Conservation (phyloP, 1,284 basidiomycete species). For the Ceratobasidium sp. region DNA sequence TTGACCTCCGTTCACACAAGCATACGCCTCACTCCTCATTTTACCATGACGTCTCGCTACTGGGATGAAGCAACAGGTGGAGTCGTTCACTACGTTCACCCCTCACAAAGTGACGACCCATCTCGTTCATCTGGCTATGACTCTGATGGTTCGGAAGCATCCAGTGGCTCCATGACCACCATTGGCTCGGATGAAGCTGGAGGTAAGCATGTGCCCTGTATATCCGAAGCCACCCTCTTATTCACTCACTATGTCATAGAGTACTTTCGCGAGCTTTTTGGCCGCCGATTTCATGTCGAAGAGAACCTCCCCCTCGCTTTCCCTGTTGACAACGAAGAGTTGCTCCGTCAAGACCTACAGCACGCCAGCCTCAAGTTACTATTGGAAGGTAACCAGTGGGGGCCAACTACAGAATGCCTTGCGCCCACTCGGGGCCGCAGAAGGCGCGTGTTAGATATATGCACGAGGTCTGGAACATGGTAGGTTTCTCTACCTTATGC, state of each 20-base stretch:
- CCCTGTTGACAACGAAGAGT: slow-evolving; percentile 44
- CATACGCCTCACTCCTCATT: neutral
- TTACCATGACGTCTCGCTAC: slow-evolving; percentile 19
- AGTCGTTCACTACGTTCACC: slow-evolving; percentile 7
- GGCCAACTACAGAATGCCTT: slow-evolving; percentile 37
- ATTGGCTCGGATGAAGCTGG: slow-evolving; percentile 45
- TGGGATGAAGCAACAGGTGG: slow-evolving; percentile 29
- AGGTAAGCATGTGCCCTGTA: slow-evolving; percentile 26
- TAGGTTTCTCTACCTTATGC: slow-evolving; percentile 10
- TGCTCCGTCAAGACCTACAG: slow-evolving; percentile 31
- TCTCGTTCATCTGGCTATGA: slow-evolving; percentile 38
- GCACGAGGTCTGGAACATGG: slow-evolving; percentile 45
- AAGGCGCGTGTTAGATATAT: slow-evolving; percentile 44
- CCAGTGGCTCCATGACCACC: slow-evolving; percentile 43
- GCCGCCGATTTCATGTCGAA: slow-evolving; percentile 43
- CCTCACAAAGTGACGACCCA: slow-evolving; percentile 27
- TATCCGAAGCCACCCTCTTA: neutral
- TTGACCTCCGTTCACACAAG: neutral
- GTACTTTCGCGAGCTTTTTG: slow-evolving; percentile 43
- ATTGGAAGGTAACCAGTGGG: slow-evolving; percentile 43
- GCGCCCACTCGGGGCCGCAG: slow-evolving; percentile 39
- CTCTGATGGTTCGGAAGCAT: slow-evolving; percentile 27
- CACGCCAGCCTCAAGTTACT: slow-evolving; percentile 42
- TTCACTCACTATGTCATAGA: slow-evolving; percentile 33
- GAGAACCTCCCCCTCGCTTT: slow-evolving; percentile 40